phyloP scores from a whole-genome alignment of 208 protist genomes.

The Naegleria gruberi region DNA sequence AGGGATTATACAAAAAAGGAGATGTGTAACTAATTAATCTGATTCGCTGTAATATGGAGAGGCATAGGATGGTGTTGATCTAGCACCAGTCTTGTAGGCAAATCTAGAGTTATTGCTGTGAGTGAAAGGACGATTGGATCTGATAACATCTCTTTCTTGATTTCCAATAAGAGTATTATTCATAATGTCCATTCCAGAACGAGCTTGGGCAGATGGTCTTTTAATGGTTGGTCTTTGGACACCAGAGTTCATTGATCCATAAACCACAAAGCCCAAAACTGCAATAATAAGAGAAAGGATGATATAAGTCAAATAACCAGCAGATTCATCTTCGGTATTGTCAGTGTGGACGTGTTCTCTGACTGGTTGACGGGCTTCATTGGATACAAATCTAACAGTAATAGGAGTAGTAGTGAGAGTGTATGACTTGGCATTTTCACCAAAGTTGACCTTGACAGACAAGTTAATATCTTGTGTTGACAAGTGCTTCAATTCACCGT shows the following conservation, averaged over 20 bases:
- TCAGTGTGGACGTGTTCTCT: not conserved
- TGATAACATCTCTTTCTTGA: not conserved
- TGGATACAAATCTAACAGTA: not conserved
- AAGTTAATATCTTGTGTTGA: not conserved
- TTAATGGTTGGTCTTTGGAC: not conserved
- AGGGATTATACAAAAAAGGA: too few relatives aligned
- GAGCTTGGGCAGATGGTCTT: not conserved
- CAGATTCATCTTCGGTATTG: not conserved
- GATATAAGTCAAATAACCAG: not conserved
- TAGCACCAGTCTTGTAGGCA: not conserved
- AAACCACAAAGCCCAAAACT: not conserved
- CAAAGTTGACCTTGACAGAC: not conserved
- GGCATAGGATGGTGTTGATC: not conserved
- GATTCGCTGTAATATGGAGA: not conserved
- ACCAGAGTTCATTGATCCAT: not conserved
- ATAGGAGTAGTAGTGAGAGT: not conserved
- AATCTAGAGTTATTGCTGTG: not conserved
- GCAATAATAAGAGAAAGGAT: not conserved
- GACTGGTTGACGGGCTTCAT: not conserved
- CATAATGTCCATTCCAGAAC: not conserved
- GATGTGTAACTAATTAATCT: too few relatives aligned
- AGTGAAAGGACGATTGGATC: not conserved
- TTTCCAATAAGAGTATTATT: not conserved
- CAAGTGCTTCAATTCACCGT: not conserved
- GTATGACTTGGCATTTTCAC: not conserved